Percentiles rank a stretch among this genome's conserved stretches.
These are phyloP conservation scores for Pseudonitzschia delicatissima DNA, from an alignment of 108 stramenopile species.

Conservation along the genomic window DNA sequence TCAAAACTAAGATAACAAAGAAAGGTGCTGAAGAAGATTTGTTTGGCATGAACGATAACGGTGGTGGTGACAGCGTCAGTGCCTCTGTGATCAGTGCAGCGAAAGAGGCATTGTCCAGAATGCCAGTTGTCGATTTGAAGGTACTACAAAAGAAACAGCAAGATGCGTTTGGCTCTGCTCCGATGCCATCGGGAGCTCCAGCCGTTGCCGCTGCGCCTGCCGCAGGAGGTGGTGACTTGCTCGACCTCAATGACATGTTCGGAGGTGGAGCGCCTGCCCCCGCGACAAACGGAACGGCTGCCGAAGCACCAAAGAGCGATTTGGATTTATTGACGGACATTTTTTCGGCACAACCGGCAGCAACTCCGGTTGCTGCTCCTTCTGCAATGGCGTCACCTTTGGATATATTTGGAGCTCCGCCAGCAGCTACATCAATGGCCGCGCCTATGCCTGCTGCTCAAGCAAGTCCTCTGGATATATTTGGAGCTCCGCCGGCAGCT, in stretches of 20 bases:
- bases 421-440: neutral
- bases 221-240: constrained; percentile 65
- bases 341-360: constrained; percentile 72
- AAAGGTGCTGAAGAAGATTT: constrained; percentile 52
- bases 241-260: constrained; percentile 93
- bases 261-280: constrained; percentile 57
- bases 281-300: constrained; percentile 45
- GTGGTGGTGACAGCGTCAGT: constrained; percentile 37
- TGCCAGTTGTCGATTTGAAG: constrained; percentile 92
- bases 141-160: constrained; percentile 67
- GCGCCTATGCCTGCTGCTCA: constrained; percentile 38
- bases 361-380: constrained; percentile 32
- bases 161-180: constrained; percentile 14
- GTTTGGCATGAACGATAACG: constrained; percentile 54
- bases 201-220: constrained; percentile 23
- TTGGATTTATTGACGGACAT: constrained; percentile 89
- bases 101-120: constrained; percentile 87
- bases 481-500: constrained; percentile 48
- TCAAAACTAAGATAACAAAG: constrained; percentile 36
- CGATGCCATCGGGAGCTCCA: constrained; percentile 16
- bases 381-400: constrained; percentile 22
- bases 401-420: no score
- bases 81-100: constrained; percentile 65
- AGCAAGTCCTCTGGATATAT: constrained; percentile 52
- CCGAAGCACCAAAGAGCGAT: constrained; percentile 56